A percentile compares a stretch with the other conserved stretches of the same genome.
phyloP scores from a whole-genome alignment of 306 rosid genomes.

The Rosa rugosa region DNA sequence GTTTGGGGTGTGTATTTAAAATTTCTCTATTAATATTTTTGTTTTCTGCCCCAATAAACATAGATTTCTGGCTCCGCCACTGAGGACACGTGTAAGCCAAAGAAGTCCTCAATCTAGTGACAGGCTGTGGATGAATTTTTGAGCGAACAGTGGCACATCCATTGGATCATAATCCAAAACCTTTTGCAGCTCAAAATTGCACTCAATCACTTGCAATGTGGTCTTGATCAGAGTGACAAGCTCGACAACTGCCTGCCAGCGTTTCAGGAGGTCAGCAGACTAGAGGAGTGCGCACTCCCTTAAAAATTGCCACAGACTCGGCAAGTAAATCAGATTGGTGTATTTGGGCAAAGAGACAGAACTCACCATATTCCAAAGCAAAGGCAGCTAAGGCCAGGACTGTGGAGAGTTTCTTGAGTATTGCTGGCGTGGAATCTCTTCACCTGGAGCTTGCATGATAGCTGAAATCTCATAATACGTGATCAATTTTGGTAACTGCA shows the following conservation, averaged over 20 bases:
- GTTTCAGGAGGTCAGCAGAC: constrained; percentile 34
- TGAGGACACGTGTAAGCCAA: no score
- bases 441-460: constrained; percentile 60
- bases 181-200: constrained; percentile 43
- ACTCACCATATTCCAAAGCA: constrained; percentile 56
- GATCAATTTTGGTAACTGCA: not conserved
- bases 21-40: no score
- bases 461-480: constrained; percentile 22
- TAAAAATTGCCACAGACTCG: constrained; percentile 50
- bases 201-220: constrained; percentile 45
- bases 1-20: no score
- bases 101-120: no score
- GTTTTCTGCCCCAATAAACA: no score
- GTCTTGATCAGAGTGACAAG: constrained; percentile 44
- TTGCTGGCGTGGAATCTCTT: constrained; percentile 44
- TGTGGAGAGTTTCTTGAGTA: constrained; percentile 50
- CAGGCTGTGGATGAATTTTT: no score
- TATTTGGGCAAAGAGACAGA: constrained; percentile 50
- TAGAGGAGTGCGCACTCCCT: constrained; percentile 45
- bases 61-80: no score
- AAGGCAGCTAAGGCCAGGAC: constrained; percentile 72
- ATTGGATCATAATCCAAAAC: constrained; percentile 35
- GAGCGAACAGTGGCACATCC: no score
- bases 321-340: constrained; percentile 49
- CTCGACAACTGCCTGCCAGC: constrained; percentile 41